phyloP scores from a whole-genome alignment of 2,329 filamentous ascomycete genomes.

The Dothideomycetes sp. region DNA sequence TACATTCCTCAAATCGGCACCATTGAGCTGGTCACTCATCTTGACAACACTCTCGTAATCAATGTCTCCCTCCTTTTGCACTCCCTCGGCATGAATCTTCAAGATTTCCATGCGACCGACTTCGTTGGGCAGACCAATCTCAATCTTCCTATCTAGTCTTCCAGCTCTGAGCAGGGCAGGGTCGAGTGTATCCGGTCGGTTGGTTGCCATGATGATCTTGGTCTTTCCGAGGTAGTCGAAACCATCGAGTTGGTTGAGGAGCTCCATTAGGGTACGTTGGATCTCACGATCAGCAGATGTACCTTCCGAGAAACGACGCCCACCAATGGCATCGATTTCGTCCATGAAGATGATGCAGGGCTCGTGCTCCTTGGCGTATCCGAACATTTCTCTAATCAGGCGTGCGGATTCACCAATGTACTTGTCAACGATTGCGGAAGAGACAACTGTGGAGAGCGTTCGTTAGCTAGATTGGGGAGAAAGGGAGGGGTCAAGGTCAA shows the following conservation, averaged over 20 bases:
- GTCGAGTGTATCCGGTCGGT: conserved; percentile 91
- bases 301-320: conserved; percentile 90
- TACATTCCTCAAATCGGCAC: conserved; percentile 92
- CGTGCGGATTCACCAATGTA: conserved; percentile 98
- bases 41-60: conserved; percentile 99
- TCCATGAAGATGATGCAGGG: conserved; percentile 99
- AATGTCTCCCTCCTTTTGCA: conserved; percentile 85
- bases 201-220: conserved; percentile 99
- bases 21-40: conserved; percentile 98
- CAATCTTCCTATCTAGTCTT: conserved; percentile 92
- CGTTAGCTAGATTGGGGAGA: neutral
- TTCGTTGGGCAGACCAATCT: conserved; percentile 94
- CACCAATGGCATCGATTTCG: conserved; percentile 98
- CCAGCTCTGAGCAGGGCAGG: conserved; percentile 85
- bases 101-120: conserved; percentile 92
- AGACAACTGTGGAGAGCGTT: conserved; percentile 58
- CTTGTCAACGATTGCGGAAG: conserved; percentile 97
- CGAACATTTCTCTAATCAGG: conserved; percentile 98
- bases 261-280: conserved; percentile 94
- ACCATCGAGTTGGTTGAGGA: conserved; percentile 95
- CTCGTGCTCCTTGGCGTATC: conserved; percentile 98
- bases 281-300: conserved; percentile 97
- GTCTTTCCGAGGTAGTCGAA: conserved; percentile 99
- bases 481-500: neutral
- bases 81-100: conserved; percentile 87